Evolutionary conservation across 2,329 filamentous ascomycete genomes (phyloP).

Genomic region (Celoporthe dispersa): DNA sequence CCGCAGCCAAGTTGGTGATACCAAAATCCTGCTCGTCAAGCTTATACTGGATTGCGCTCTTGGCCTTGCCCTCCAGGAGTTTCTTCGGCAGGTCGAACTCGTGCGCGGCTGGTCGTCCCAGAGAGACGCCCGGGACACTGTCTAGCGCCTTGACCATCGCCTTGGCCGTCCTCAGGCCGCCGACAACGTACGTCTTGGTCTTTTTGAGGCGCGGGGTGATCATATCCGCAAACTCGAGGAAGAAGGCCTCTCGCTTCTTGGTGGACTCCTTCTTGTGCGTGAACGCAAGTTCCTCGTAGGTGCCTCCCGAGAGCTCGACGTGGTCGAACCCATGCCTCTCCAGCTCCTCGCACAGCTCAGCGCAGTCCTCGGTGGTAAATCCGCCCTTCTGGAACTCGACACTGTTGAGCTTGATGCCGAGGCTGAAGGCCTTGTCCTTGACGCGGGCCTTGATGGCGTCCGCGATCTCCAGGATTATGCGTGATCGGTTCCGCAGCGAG

Average conservation of each 20-base stretch:
- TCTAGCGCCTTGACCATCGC: conserved; percentile 59
- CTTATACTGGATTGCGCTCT: conserved; percentile 52
- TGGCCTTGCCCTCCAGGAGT: conserved; percentile 50
- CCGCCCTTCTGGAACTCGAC: conserved; percentile 59
- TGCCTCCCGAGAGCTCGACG: conserved; percentile 63
- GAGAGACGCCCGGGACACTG: conserved; percentile 59
- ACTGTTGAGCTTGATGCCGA: conserved; percentile 64
- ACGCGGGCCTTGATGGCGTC: conserved; percentile 41
- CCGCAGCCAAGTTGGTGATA: conserved; percentile 24
- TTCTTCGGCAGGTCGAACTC: conserved; percentile 50
- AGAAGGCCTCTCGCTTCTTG: conserved; percentile 59
- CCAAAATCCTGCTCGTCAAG: conserved; percentile 53
- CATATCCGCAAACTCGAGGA: conserved; percentile 59
- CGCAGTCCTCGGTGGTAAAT: conserved; percentile 54
- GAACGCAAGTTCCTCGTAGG: conserved; percentile 58
- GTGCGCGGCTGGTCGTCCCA: conserved; percentile 56
- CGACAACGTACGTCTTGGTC: conserved; percentile 58
- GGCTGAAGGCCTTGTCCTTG: conserved; percentile 43
- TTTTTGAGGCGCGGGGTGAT: conserved; percentile 51
- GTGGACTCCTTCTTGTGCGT: conserved; percentile 57
- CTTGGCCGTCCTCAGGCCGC: conserved; percentile 55
- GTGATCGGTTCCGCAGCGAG: conserved; percentile 49
- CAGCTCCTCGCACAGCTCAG: conserved; percentile 50
- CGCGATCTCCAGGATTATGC: conserved; percentile 51
- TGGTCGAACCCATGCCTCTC: conserved; percentile 58